phyloP scores from a whole-genome alignment of 495 filamentous ascomycete species.

The Astrothelium subdiscretum region DNA sequence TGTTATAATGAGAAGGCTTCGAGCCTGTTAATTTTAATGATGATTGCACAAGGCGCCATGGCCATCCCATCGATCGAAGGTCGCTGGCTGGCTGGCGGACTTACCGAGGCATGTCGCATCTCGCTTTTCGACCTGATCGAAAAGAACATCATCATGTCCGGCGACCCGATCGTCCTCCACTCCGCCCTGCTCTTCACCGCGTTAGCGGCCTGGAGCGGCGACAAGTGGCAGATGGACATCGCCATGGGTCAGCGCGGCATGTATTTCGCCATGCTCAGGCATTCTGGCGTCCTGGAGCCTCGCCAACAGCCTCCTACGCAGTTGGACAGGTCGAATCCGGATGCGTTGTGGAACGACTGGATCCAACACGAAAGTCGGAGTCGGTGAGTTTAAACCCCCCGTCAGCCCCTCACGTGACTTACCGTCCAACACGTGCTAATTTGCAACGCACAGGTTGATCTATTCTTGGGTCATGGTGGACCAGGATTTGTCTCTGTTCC shows the following conservation, averaged over 20 bases:
- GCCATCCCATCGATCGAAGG: constrained; percentile 45
- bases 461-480: constrained; percentile 59
- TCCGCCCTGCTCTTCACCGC: constrained; percentile 51
- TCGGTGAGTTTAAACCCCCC: constrained; percentile 33
- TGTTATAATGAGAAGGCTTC: constrained; percentile 42
- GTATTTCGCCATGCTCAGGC: constrained; percentile 51
- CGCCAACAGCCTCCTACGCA: constrained; percentile 20
- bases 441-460: constrained; percentile 34
- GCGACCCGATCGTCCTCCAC: constrained; percentile 44
- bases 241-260: constrained; percentile 57
- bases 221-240: constrained; percentile 62
- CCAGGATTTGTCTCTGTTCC: constrained; percentile 52
- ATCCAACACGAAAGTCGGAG: constrained; percentile 44
- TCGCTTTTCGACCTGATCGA: constrained; percentile 54
- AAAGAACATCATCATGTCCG: constrained; percentile 49
- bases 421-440: constrained; percentile 4
- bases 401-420: constrained; percentile 8
- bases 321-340: constrained; percentile 31
- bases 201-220: constrained; percentile 52
- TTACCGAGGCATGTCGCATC: constrained; percentile 54
- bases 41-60: constrained; percentile 54
- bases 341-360: constrained; percentile 46
- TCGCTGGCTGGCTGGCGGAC: constrained; percentile 45
- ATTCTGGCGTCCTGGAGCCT: constrained; percentile 44
- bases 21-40: constrained; percentile 47